Base-by-base conservation (phyloP, 352 stramenopile species). In the Phytophthora melonis region DNA sequence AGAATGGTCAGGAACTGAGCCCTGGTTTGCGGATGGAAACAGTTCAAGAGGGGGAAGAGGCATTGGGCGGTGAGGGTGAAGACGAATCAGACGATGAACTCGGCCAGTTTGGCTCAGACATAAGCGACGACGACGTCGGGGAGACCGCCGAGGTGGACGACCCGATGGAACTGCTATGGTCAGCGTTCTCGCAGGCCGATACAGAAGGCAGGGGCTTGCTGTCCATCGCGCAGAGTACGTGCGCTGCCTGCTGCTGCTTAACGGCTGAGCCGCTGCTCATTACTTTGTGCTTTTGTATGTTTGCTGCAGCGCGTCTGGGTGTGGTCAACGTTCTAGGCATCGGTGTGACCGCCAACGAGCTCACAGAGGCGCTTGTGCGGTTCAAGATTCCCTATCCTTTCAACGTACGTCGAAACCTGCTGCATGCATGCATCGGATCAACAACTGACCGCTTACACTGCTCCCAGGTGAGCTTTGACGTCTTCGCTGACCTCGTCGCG, bases 291-390 rank as follows among this genome's bases (percentile, higher is more conserved):
- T 36, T 41, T 47, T 71, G 14, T 58, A 9, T 45, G 23, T 47
- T 62, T 25, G 47, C 59, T 61, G 5, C 41, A 95, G 88, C 80
- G 39, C 87, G 87, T 0, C 71, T 84, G 16, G 88, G 86, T 32
- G 72, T 95, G 13, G 84, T 91, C 39, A 83, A 93, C 39, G 87
- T 82, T 25, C 66, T 95, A 3, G 87, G 87, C 3, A 64, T 80
- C 10, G 88, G 84, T 2, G 82, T 94, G 27, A 79, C 83, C 3
- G 78, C 66, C 0, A 45, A 30, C 8, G 85, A 91, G 32, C 64
- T 93, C 23, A 74, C 70, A 0, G 55, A 64, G 5, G 72, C 68
- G n/a, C 75, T 92, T 16, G 39, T 72, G 13, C 49, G 57, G 0
- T 75, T 78, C 67, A 72, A 80, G 34, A 66, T 84, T 32, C 53